Base-by-base conservation (phyloP, 23 red algal species). In the Gracilariopsis chorda region DNA sequence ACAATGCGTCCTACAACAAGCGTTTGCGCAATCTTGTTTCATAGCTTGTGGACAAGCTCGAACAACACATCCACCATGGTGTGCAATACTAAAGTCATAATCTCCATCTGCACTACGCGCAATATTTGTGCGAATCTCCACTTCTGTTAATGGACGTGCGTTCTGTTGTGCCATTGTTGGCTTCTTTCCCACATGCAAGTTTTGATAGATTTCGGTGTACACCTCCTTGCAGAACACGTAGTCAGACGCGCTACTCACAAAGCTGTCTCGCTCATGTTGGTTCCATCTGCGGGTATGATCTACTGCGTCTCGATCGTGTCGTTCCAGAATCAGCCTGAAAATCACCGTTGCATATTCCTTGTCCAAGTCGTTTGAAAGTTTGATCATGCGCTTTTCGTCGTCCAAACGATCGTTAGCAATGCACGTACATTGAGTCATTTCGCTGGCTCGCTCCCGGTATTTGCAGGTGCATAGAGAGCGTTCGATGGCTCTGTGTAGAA, bases 341-440 rank as follows among this genome's bases (percentile, higher is more conserved):
- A 86, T 61, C 23, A 49, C 82, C 17, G 57, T 30, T 17, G 82
- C 82, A 34, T 86, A 86, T 34, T 86, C 82, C 35, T 86, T 86
- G 25, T 86, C 82, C 25, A 68, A 49, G 62, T 86, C 82, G 36
- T 69, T 51, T 27, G 58, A 45, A n/a, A 86, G 58, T 23, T 86
- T 45, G 32, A 69, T 44, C 30, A 19, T 24, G 20, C 23, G 24
- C 24, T 25, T 27, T 40, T 71, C 29, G n/a, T 16, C 28, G 23
- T 73, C 39, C 16, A 7, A 12, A 3, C 32, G 42, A 23, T 17
- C 28, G 33, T 73, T 2, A 45, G 5, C 37, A n/a, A n/a, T n/a
- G 17, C 67, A 73, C 29, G 23, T 17, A 73, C 67, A 73, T 27
- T 34, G 67, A 27, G 0, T 47, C 3, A 51, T 14, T 17, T 5